Evolutionary conservation across 371 early-diverging fungal species (phyloP).

Genomic region (Syncephalastrum racemosum): DNA sequence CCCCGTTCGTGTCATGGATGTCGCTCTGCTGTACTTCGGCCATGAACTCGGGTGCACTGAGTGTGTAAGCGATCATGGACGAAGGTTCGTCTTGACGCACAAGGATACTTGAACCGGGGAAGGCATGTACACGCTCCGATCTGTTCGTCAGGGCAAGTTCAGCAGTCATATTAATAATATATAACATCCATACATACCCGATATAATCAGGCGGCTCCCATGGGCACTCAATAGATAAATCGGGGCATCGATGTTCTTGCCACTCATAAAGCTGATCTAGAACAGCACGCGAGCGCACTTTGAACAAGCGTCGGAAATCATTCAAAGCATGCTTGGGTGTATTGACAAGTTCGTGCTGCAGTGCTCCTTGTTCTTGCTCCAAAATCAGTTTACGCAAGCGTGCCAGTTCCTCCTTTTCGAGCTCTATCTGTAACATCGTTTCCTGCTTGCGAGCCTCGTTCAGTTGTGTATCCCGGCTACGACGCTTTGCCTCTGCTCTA

Average conservation of each 20-base stretch:
- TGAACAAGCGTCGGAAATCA: slow-evolving; percentile 41
- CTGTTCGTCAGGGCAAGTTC: slow-evolving; percentile 8
- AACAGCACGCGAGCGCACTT: slow-evolving; percentile 19
- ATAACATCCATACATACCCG: background rate
- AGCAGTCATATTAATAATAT: too few relatives aligned
- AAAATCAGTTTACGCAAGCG: slow-evolving; percentile 15
- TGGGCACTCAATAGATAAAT: slow-evolving; percentile 23
- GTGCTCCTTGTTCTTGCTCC: slow-evolving; percentile 19
- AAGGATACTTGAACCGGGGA: slow-evolving; percentile 83
- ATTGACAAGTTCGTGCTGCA: slow-evolving; percentile 17
- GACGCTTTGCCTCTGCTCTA: slow-evolving; percentile 15
- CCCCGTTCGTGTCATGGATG: background rate
- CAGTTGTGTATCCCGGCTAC: slow-evolving; percentile 6
- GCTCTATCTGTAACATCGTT: background rate
- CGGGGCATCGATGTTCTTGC: slow-evolving; percentile 28
- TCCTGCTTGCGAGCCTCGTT: slow-evolving; percentile 8
- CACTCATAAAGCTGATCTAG: slow-evolving; percentile 32
- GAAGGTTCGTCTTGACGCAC: slow-evolving; percentile 90
- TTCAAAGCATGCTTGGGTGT: slow-evolving; percentile 29
- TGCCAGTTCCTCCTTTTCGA: slow-evolving; percentile 14
- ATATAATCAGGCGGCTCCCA: slow-evolving; percentile 45
- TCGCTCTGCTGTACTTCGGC: slow-evolving; percentile 11
- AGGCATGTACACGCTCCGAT: slow-evolving; percentile 60
- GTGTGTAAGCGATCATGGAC: slow-evolving; percentile 86
- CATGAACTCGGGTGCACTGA: slow-evolving; percentile 33